Percentiles rank a stretch among this genome's conserved stretches.
Evolutionary conservation across 768 basidiomycete species (phyloP).

Genomic region (Cystofilobasidium macerans): DNA sequence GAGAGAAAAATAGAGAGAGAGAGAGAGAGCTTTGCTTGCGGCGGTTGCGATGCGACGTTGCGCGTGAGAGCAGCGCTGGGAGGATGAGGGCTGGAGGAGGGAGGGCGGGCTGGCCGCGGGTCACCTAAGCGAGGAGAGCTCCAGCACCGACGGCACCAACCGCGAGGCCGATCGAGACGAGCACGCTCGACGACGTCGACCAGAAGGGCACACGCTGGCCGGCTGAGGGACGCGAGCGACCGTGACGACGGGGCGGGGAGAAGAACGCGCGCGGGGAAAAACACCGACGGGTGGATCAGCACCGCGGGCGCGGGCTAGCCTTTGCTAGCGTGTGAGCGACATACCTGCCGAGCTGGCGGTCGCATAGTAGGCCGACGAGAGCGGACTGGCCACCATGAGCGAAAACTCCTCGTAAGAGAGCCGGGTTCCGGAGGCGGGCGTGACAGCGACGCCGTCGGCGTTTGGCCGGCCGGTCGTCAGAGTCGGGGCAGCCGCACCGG

Average conservation of each 20-base stretch:
- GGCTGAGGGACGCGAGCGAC: background rate
- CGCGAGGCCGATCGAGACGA: slow-evolving; percentile 12
- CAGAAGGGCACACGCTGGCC: background rate
- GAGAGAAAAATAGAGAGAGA: background rate
- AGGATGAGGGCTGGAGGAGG: too few species aligned
- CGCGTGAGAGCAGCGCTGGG: too few species aligned
- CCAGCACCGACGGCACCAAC: slow-evolving; percentile 14
- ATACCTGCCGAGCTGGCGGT: slow-evolving; percentile 4
- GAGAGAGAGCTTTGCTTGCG: background rate
- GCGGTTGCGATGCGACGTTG: background rate
- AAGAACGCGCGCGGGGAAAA: too few species aligned
- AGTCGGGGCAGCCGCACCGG: background rate
- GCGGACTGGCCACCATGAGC: background rate
- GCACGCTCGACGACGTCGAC: slow-evolving; percentile 5
- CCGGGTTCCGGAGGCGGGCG: slow-evolving; percentile 1
- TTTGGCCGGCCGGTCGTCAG: background rate
- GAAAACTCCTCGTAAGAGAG: slow-evolving; percentile 4
- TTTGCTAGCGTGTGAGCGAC: background rate
- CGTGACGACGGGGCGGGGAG: background rate
- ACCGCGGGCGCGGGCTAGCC: background rate
- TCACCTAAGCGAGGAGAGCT: slow-evolving; percentile 9
- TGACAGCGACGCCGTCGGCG: slow-evolving; percentile 6
- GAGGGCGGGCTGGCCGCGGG: background rate
- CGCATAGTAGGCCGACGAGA: slow-evolving; percentile 3
- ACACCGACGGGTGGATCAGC: too few species aligned